Conservation (phyloP, 768 basidiomycete species). For the Suillus tomentosus region DNA sequence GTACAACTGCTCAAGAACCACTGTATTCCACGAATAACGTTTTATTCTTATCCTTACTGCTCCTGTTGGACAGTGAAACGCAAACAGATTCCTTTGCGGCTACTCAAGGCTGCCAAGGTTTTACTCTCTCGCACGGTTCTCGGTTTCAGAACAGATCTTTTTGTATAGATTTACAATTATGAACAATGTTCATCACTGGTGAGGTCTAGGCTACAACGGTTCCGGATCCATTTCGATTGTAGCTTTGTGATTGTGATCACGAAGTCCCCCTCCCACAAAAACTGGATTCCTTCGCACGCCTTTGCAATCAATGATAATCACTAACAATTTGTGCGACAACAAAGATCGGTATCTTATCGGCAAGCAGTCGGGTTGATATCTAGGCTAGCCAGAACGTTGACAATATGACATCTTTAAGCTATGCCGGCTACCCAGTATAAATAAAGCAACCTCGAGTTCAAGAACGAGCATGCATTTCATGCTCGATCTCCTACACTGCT, state of each 20-base stretch:
- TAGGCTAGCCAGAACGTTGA: background rate
- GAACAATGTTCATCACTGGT: background rate
- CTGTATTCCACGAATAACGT: too few relatives aligned
- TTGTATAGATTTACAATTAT: background rate
- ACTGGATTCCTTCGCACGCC: background rate
- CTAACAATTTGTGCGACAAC: background rate
- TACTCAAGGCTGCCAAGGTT: too few relatives aligned
- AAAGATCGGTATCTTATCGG: too few relatives aligned
- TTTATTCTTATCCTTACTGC: too few relatives aligned
- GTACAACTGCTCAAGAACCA: too few relatives aligned
- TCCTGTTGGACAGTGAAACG: too few relatives aligned
- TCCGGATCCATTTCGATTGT: background rate
- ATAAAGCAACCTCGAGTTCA: background rate
- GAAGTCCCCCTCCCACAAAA: background rate
- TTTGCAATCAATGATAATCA: background rate
- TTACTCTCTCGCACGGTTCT: too few relatives aligned
- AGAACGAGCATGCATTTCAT: background rate
- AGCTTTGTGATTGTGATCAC: background rate
- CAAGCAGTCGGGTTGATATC: background rate
- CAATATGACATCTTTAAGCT: background rate
- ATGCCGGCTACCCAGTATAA: background rate
- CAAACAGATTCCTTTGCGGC: too few relatives aligned
- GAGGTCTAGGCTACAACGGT: too few relatives aligned
- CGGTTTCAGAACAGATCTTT: background rate
- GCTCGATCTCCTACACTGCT: background rate